phyloP scores from a whole-genome alignment of 257 asterid species.

The Datura wrightii region DNA sequence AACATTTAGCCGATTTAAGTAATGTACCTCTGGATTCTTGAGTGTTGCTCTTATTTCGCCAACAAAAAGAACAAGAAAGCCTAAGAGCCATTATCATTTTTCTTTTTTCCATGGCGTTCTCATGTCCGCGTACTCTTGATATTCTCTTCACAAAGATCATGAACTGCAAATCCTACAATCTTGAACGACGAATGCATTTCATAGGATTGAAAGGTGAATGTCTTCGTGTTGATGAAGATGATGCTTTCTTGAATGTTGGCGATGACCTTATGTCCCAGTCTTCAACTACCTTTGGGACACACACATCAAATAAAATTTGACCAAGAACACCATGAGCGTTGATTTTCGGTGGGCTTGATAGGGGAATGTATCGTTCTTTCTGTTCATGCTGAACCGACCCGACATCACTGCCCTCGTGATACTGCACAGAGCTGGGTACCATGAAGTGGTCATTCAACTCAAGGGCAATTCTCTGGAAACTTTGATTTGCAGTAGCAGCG shows the following conservation, averaged over 20 bases:
- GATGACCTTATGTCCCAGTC: constrained; percentile 79
- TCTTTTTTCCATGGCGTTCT: neutral
- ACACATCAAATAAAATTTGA: constrained; percentile 74
- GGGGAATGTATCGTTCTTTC: constrained; percentile 54
- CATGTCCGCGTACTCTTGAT: neutral
- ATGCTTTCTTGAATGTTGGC: constrained; percentile 36
- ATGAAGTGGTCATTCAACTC: constrained; percentile 60
- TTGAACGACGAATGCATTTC: constrained; percentile 87
- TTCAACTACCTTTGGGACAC: constrained; percentile 81
- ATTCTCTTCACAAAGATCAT: neutral
- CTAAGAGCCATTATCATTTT: neutral
- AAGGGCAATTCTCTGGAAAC: constrained; percentile 54
- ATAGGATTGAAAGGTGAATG: constrained; percentile 74
- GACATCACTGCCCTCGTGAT: constrained; percentile 60
- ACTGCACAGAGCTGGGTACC: constrained; percentile 63
- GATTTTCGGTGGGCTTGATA: constrained; percentile 60
- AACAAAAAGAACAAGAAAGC: neutral
- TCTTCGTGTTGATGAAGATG: constrained; percentile 46
- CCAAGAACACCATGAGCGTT: constrained; percentile 87
- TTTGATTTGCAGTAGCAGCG: constrained; percentile 57
- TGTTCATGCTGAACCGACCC: constrained; percentile 67
- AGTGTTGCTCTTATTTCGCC: neutral
- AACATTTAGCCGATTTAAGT: constrained; percentile 11
- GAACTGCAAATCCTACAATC: constrained; percentile 46
- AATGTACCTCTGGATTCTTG: neutral